These are phyloP conservation scores for Lipomyces sp. DNA, from an alignment of 805 yeast species.

Conservation along the genomic window DNA sequence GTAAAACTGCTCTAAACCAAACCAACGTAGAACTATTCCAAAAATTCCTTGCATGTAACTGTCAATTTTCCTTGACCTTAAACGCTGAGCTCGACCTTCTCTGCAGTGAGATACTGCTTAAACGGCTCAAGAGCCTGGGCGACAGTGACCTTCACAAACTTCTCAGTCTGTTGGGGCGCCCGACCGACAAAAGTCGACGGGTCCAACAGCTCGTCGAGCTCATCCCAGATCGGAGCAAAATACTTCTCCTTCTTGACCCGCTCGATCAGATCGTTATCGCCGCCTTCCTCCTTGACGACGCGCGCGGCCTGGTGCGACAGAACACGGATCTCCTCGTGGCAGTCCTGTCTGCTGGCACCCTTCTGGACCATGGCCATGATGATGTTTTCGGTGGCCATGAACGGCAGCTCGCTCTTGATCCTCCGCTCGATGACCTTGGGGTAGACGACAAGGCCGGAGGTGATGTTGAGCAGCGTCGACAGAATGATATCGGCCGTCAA, in stretches of 20 bases:
- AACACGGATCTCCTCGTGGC: constrained; percentile 96
- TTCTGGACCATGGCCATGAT: constrained; percentile 99
- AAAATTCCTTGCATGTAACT: neutral
- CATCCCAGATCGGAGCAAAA: constrained; percentile 74
- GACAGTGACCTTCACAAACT: constrained; percentile 82
- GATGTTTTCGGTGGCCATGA: constrained; percentile 99
- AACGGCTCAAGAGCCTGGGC: constrained; percentile 74
- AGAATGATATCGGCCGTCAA: constrained; percentile 91
- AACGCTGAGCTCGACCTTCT: constrained; percentile 76
- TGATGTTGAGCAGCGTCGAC: constrained; percentile 84
- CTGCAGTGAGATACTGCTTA: constrained; percentile 55
- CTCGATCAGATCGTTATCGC: constrained; percentile 84
- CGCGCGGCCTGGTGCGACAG: constrained; percentile 96
- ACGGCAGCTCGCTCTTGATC: constrained; percentile 90
- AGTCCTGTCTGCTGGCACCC: constrained; percentile 97
- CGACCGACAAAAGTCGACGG: constrained; percentile 96
- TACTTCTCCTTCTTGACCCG: constrained; percentile 42
- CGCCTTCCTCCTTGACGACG: constrained; percentile 97
- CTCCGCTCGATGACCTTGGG: constrained; percentile 98
- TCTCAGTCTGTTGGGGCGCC: constrained; percentile 96
- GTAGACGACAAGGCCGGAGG: constrained; percentile 93
- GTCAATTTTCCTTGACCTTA: constrained; percentile 39
- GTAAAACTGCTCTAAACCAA: neutral
- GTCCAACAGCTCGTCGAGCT: constrained; percentile 75
- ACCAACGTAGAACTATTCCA: neutral